Base-by-base conservation (phyloP, 2,329 filamentous ascomycete genomes). In the Curvularia spicifera region DNA sequence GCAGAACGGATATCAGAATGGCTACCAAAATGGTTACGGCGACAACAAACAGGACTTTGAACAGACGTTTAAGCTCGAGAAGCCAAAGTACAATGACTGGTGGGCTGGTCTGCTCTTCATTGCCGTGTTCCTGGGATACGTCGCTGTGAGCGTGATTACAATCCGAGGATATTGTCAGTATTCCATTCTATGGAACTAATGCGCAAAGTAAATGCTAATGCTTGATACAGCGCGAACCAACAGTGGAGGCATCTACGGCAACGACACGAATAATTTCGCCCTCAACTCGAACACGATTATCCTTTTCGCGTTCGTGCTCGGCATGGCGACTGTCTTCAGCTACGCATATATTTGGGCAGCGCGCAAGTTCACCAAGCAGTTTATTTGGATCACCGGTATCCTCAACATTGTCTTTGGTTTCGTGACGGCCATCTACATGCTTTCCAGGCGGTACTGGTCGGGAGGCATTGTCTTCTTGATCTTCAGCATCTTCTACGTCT, bases 391-490 rank as follows among this genome's bases (percentile, higher is more conserved):
- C 39, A 96, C 93, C 10, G 68, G 68, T 9, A 72, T 72, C 31
- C 61, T 74, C 22, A 69, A 97, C 76, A 90, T 97, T 69, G 80
- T 89, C 53, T 89, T 92, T 68, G 91, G 91, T 0, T 81, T 97
- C n/a, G 93, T 85, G 1, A 96, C 92, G 0, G 92, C 91, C 9
- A 87, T 94, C 51, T 96, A 93, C 78, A 96, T 96, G 82, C 85
- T 97, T 44, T 87, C 84, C 59, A 83, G 86, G 43, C 85, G 85
- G 56, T 91, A 94, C 74, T 97, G 88, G 78, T 90, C 89, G 6
- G 93, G 91, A 10, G 94, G 91, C 35, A 94, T 97, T 40, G 89
- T 96, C 0, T 97, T 95, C 76, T 80, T 96, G 13, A 73, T 97
- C 55, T 96, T 97, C 71, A 83, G 86, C n/a, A 78, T 90, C 47